phyloP scores from a whole-genome alignment of 2,329 filamentous ascomycete species.

The Colletotrichum spinosum region DNA sequence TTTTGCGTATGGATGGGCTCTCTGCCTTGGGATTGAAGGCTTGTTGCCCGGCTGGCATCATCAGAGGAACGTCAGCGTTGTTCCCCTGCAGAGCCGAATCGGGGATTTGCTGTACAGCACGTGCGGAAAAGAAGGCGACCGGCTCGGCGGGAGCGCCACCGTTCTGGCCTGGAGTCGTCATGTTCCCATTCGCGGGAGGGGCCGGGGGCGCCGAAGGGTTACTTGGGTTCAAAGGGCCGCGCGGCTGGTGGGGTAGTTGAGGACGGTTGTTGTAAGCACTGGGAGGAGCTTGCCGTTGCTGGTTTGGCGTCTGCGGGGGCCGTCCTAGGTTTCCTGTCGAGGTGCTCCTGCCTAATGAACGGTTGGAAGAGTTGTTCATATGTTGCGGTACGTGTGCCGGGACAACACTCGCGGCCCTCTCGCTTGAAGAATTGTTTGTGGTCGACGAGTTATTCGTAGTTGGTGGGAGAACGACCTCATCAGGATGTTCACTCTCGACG shows the following conservation, averaged over 20 bases:
- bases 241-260: constrained; percentile 40
- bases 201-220: constrained; percentile 35
- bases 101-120: constrained; percentile 69
- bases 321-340: constrained; percentile 45
- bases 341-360: constrained; percentile 45
- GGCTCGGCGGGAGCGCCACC: constrained; percentile 50
- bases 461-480: constrained; percentile 74
- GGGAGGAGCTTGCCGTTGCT: constrained; percentile 42
- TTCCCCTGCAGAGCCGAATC: constrained; percentile 55
- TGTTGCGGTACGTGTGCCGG: constrained; percentile 40
- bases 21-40: constrained; percentile 80
- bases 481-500: constrained; percentile 76
- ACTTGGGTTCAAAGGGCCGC: constrained; percentile 35
- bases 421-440: constrained; percentile 42
- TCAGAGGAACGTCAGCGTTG: constrained; percentile 54
- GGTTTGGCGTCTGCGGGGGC: constrained; percentile 51
- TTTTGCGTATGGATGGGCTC: constrained; percentile 89
- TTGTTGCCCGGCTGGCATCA: constrained; percentile 55
- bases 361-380: constrained; percentile 52
- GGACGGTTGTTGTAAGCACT: constrained; percentile 40
- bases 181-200: constrained; percentile 19
- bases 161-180: constrained; percentile 41
- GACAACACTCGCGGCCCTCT: constrained; percentile 41
- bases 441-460: constrained; percentile 50
- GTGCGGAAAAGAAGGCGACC: constrained; percentile 78